Evolutionary conservation across 2,329 filamentous ascomycete genomes (phyloP).

Genomic region (Trichoderma endophyticum): DNA sequence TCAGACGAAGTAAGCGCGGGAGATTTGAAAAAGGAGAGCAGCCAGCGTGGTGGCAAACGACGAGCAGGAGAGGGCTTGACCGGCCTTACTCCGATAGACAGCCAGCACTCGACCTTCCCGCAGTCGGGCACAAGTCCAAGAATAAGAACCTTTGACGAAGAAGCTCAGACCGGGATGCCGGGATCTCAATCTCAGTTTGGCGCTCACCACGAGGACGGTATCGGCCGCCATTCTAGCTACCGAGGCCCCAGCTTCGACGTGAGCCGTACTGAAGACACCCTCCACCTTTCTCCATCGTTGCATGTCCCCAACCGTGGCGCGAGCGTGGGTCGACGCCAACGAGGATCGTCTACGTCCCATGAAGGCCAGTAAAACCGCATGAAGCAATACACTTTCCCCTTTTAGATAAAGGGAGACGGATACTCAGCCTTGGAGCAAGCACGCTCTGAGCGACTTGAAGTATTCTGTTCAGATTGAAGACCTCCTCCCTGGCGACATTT

Average conservation of each 20-base stretch:
- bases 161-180: slow-evolving; percentile 38
- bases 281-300: slow-evolving; percentile 19
- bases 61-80: slow-evolving; percentile 47
- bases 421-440: not conserved
- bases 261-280: slow-evolving; percentile 19
- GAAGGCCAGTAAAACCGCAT: not conserved
- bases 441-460: slow-evolving; percentile 73
- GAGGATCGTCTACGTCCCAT: slow-evolving; percentile 77
- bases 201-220: slow-evolving; percentile 24
- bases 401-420: not conserved
- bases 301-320: slow-evolving; percentile 18
- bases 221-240: slow-evolving; percentile 11
- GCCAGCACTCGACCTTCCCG: slow-evolving; percentile 26
- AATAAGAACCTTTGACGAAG: slow-evolving; percentile 42
- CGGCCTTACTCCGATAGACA: slow-evolving; percentile 30
- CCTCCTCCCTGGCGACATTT: not conserved
- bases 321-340: slow-evolving; percentile 18
- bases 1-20: slow-evolving; percentile 33
- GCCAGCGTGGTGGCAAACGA: slow-evolving; percentile 48
- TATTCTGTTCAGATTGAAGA: slow-evolving; percentile 38
- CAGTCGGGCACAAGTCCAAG: slow-evolving; percentile 30
- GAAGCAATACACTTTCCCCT: not conserved
- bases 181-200: slow-evolving; percentile 31
- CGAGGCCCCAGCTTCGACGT: slow-evolving; percentile 17
- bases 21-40: slow-evolving; percentile 42